Base-by-base conservation (phyloP, 176 grass and related monocot species). In the Avena eriantha region DNA sequence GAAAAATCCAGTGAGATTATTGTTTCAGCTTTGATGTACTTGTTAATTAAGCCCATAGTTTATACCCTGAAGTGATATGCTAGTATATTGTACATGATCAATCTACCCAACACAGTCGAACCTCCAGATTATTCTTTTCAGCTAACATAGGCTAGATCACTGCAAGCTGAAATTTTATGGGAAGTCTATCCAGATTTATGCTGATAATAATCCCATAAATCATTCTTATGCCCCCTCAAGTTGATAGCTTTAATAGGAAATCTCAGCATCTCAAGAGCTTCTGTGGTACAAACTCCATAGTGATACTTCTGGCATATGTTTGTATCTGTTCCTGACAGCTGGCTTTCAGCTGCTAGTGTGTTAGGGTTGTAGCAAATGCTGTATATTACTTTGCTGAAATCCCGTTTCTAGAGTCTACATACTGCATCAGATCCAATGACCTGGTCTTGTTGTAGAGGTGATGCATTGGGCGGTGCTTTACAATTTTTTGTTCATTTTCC, bases 311-410 rank as follows among this genome's bases (percentile, higher is more conserved):
- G 63, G 63, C 2, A 31, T 77, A 26, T 77, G 18, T 70, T 71
- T 55, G 19, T 61, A 22, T 82, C 36, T 73, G 48, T 33, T 43
- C 34, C 13, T 65, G 22, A 80, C 55, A 46, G 71, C 15, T 18
- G 6, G 53, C 41, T 46, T 78, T 78, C 11, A 72, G 41, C 35
- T 18, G 50, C 35, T 4, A 1, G n/a, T 78, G 46, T 0, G 4
- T 45, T 86, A 22, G 3, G 64, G 2, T 83, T 67, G 55, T 35
- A 48, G 4, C 17, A 8, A 33, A 86, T 45, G 43, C 5, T 24
- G 26, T 43, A 35, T 79, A 35, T 79, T 59, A 59, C 69, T 75
- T 89, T 85, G 47, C 31, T 79, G 79, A 82, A 63, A 78, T 86
- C 54, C 33, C 35, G 21, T 65, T 46, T 83, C 56, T 53, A 16